Evolutionary conservation across 768 basidiomycete genomes (phyloP), one percentile per base, ranked within the genome.

Genomic region (Kwoniella botswanensis): DNA sequence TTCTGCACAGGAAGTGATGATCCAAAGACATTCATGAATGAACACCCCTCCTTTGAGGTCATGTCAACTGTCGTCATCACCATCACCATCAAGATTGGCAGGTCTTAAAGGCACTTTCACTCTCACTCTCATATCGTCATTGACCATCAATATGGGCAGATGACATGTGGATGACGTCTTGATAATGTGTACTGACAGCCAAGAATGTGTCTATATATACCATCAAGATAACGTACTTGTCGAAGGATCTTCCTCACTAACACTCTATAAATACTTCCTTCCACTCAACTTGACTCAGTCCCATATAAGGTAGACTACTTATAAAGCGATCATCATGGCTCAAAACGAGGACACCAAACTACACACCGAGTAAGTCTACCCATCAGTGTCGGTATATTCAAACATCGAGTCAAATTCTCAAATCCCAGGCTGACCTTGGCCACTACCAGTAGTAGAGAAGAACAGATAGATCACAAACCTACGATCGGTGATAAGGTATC

Each of bases 401-500:
- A 26, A 26, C 26, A 26, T 26, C 26, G 26, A 26, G 26, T 2
- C 26, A 26, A 26, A 4, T 26, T 3, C 26, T 26, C 4, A 4
- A 26, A 4, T 4, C 26, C 26, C 26, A 26, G 26, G 26, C 26
- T 26, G 26, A 26, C 4, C 26, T 46, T 46, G 12, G 44, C 17
- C 44, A 26, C 26, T 26, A 26, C 26, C 26, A 26, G 35, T 35
- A 35, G 35, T 18, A 15, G 12, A 50, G 46, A 42, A 18, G 43
- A 24, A 15, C 43, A n/a, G 7, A 44, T 44, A 9, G 61, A 43
- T 42, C 54, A 55, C 44, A 63, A 68, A 60, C 67, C 67, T 13
- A 54, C 59, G 5, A 59, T 68, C 3, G 60, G 67, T 17, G 67
- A 68, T 60, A 68, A 68, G 35, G 55, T 62, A 18, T 17, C 67